Evolutionary conservation across 805 yeast species (phyloP).

Genomic region (Nakazawaea wyomingensis): DNA sequence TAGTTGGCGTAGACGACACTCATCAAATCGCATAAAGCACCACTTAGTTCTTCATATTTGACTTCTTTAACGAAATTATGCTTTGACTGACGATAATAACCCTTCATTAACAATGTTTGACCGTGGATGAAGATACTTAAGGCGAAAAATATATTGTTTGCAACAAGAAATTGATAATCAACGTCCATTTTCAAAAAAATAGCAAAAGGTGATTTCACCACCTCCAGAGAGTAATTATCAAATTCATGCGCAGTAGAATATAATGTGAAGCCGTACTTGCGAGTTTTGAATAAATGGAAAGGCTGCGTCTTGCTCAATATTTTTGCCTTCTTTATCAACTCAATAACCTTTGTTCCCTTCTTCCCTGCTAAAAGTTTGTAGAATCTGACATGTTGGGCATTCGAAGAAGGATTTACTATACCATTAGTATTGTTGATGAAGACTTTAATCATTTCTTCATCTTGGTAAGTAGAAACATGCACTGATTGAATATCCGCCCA

Average conservation of each 20-base stretch:
- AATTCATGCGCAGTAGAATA: slow-evolving; percentile 71
- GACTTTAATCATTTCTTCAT: slow-evolving; percentile 23
- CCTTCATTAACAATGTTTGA: slow-evolving; percentile 16
- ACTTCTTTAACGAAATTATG: slow-evolving; percentile 17
- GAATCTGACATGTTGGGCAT: slow-evolving; percentile 16
- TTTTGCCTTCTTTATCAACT: slow-evolving; percentile 60
- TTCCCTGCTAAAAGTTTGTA: slow-evolving; percentile 2
- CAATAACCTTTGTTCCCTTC: slow-evolving; percentile 39
- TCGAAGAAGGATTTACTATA: slow-evolving; percentile 1
- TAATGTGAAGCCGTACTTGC: slow-evolving; percentile 32
- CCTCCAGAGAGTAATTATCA: slow-evolving; percentile 46
- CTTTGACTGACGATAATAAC: slow-evolving; percentile 18
- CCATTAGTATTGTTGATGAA: slow-evolving; percentile 17
- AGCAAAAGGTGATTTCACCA: slow-evolving; percentile 55
- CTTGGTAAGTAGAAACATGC: slow-evolving; percentile 40
- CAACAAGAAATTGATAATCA: slow-evolving; percentile 29
- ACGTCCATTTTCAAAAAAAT: slow-evolving; percentile 58
- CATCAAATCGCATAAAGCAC: slow-evolving; percentile 1
- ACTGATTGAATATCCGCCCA: slow-evolving; percentile 64
- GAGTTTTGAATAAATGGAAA: slow-evolving; percentile 71
- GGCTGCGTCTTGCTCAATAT: slow-evolving; percentile 76
- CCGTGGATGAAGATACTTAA: slow-evolving; percentile 41
- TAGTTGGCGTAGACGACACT: slow-evolving; percentile 2
- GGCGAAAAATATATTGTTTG: slow-evolving; percentile 38
- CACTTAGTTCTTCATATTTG: slow-evolving; percentile 14